These are phyloP conservation scores for Primulina tabacum DNA, from an alignment of 257 asterid genomes.

Conservation along the genomic window DNA sequence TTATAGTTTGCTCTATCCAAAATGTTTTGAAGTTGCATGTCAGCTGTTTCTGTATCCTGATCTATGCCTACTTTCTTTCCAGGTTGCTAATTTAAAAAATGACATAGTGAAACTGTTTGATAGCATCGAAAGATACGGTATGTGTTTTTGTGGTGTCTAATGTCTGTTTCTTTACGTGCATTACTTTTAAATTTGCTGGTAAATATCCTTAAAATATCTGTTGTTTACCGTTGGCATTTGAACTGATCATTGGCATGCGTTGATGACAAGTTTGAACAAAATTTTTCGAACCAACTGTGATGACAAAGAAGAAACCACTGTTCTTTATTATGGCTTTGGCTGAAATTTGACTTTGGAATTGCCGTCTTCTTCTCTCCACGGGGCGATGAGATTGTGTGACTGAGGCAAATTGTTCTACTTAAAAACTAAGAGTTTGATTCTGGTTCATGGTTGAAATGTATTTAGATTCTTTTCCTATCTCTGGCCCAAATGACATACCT, in stretches of 20 bases:
- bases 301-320: conserved; percentile 5
- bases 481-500: not conserved
- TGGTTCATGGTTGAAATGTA: not conserved
- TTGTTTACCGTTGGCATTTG: not conserved
- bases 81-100: conserved; percentile 64
- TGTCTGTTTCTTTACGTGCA: not conserved
- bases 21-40: conserved; percentile 6
- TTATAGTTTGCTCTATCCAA: not conserved
- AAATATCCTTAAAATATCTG: conserved; percentile 1
- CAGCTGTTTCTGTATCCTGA: conserved; percentile 23
- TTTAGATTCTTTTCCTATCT: conserved; percentile 7
- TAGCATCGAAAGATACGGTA: conserved; percentile 81
- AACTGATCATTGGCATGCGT: not conserved
- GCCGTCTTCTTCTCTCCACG: no score
- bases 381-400: no score
- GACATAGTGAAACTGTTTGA: conserved; percentile 86
- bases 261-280: conserved; percentile 1
- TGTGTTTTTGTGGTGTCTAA: conserved; percentile 10
- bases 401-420: no score
- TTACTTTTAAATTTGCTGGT: not conserved
- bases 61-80: conserved; percentile 30
- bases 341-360: no score
- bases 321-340: not conserved
- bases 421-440: not conserved
- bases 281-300: conserved; percentile 11